Evolutionary conservation across 139 green algal genomes (phyloP).

Genomic region (Ulvella scutata): DNA sequence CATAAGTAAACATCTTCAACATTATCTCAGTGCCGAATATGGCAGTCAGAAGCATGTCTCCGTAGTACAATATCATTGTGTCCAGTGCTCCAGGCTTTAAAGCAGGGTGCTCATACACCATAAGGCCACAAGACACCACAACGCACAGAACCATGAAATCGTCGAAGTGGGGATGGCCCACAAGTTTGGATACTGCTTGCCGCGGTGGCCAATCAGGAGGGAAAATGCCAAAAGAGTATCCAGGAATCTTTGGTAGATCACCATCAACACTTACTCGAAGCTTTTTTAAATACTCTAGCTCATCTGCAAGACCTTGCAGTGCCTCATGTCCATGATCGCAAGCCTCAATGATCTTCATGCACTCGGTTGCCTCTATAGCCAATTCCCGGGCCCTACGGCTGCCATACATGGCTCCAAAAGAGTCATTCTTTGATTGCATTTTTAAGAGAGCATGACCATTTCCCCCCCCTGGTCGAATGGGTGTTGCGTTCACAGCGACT

Average conservation of each 20-base stretch:
- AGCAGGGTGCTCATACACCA: conserved; percentile 44
- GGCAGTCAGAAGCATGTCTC: conserved; percentile 36
- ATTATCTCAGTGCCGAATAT: conserved; percentile 42
- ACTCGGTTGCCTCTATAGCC: too few species aligned
- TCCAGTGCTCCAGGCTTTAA: conserved; percentile 12
- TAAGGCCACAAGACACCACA: conserved; percentile 43
- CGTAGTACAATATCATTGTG: conserved; percentile 15
- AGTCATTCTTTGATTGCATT: too few species aligned
- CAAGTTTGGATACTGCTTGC: conserved; percentile 3
- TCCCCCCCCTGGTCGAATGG: too few species aligned
- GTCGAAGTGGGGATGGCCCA: conserved; percentile 24
- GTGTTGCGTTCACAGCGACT: too few species aligned
- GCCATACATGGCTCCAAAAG: too few species aligned
- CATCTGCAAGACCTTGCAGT: background rate
- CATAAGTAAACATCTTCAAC: conserved; percentile 59
- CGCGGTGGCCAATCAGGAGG: background rate
- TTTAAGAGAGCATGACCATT: too few species aligned
- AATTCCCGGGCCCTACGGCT: too few species aligned
- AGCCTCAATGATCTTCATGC: too few species aligned
- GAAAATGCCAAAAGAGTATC: conserved; percentile 5
- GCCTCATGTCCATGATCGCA: too few species aligned
- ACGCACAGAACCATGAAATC: conserved; percentile 56
- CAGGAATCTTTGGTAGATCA: conserved; percentile 2
- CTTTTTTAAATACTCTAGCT: background rate
- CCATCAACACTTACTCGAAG: background rate